Base-by-base conservation (phyloP, 1,284 basidiomycete species). In the Pseudozyma pruni region DNA sequence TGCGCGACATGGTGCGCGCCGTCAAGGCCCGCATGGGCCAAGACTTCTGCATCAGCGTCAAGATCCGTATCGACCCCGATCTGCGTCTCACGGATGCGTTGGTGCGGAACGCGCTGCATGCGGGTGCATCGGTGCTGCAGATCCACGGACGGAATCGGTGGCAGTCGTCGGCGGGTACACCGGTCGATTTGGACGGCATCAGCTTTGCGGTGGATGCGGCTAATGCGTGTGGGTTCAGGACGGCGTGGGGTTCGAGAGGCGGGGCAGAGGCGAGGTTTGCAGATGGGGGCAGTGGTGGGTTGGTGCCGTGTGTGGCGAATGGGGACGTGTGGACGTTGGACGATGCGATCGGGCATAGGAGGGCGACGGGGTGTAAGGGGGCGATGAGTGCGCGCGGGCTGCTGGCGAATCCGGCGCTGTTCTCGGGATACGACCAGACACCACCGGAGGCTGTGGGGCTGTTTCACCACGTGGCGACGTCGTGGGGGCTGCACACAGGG, bases 341-440 rank as follows among this genome's bases (percentile, higher is more conserved):
- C 16, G 87, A 88, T 51, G 86, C 84, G 4, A 62, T 78, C 8
- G 72, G 61, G 32, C 86, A 86, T 75, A 71, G 87, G n/a, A 62
- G 76, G 6, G 75, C 79, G 45, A 86, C 86, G 0, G 85, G 86
- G 0, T 86, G 86, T 0, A 75, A 83, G 17, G 87, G 86, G 2
- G 86, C 87, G 2, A 89, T 89, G 87, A 87, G 85, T 45, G 87
- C 87, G 0, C 72, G 87, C 5, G 87, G 87, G 0, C 66, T 89
- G 47, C 76, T 88, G n/a, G 87, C 86, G 4, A 89, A 88, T 83
- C 87, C 84, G 44, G 86, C 86, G 0, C 80, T 88, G 1, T 88
- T 88, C 57, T 83, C 86, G 0, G 87, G 86, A 1, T 85, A 86
- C 66, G 72, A 83, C 4, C 59, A 74, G 14, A 88, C 87, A 0